Base-by-base conservation (phyloP, 2,329 filamentous ascomycete genomes). In the Colletotrichum tropicale region DNA sequence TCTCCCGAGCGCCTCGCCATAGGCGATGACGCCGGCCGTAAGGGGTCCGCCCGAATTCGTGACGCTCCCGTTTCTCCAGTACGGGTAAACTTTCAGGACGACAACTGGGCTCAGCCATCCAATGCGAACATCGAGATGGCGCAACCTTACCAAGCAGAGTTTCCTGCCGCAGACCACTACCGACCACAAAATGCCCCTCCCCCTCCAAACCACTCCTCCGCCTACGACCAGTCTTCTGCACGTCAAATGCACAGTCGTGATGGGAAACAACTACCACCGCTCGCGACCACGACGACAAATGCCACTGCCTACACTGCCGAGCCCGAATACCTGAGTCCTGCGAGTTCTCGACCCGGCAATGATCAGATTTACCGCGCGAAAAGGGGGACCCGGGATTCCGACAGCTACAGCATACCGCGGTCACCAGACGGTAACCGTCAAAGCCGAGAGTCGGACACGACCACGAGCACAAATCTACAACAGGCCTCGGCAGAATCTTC, bases 1-100 rank as follows among this genome's bases (percentile, higher is more conserved):
- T 84, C 85, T 7, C 81, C 83, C 13, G 82, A 83, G 8, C 81
- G 83, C 28, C 61, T 77, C n/a, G 55, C 48, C 21, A 55, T 76
- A 64, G 81, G 81, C 76, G 81, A 83, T 70, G 82, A 83, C 77
- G 76, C 71, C 48, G 82, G 83, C 64, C 81, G 81, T 32, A 83
- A 84, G 66, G 85, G 85, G 66, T 86, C 86, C 24, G 85, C 88
- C 28, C 85, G 86, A 75, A 84, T 91, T 75, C 87, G 88, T 76
- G 87, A 89, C 66, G 86, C 87, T 18, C 90, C 91, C 34, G 85
- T 88, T 32, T 92, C 91, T 55, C 90, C 91, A 21, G 89, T 91
- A 71, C 87, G 85, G 73, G 86, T 92, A 70, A 91, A 89, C 79
- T 88, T 90, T 71, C 88, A 89, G 66, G 83, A 86, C 28, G 89